These are phyloP conservation scores for Petunia secreta DNA, from an alignment of 257 asterid species.

Conservation along the genomic window DNA sequence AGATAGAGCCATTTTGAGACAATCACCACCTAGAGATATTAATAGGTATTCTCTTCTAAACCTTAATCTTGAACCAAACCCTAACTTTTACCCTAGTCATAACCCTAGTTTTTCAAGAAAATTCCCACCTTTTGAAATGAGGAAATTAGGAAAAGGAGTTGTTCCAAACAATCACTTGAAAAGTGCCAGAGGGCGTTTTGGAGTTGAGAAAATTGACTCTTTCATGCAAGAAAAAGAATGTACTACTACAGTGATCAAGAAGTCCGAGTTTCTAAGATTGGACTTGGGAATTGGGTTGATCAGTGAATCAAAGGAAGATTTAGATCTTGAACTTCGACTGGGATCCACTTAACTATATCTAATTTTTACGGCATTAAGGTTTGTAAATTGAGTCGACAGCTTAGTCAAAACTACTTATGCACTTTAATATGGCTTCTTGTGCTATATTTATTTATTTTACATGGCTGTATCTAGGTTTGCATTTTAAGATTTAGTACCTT, in stretches of 20 bases:
- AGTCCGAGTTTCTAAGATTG: conserved; percentile 48
- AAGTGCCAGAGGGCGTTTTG: background rate
- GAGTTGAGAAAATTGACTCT: conserved; percentile 29
- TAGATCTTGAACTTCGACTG: conserved; percentile 92
- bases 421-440: background rate
- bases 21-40: background rate
- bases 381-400: background rate
- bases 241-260: conserved; percentile 17
- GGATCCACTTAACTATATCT: conserved; percentile 46
- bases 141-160: background rate
- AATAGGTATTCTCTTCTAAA: conserved; percentile 33
- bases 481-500: background rate
- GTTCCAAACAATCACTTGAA: conserved; percentile 5
- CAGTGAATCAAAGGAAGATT: conserved; percentile 44
- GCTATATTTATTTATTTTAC: background rate
- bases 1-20: conserved; percentile 74
- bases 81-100: conserved; percentile 50
- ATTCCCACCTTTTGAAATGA: conserved; percentile 35
- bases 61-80: conserved; percentile 48
- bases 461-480: background rate
- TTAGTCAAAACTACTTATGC: background rate
- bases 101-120: conserved; percentile 39
- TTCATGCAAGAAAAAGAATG: conserved; percentile 1
- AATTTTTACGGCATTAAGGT: conserved; percentile 4
- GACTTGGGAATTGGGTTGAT: conserved; percentile 71